Evolutionary conservation across 1,284 basidiomycete species (phyloP).

Genomic region (Apiotrichum domesticum): DNA sequence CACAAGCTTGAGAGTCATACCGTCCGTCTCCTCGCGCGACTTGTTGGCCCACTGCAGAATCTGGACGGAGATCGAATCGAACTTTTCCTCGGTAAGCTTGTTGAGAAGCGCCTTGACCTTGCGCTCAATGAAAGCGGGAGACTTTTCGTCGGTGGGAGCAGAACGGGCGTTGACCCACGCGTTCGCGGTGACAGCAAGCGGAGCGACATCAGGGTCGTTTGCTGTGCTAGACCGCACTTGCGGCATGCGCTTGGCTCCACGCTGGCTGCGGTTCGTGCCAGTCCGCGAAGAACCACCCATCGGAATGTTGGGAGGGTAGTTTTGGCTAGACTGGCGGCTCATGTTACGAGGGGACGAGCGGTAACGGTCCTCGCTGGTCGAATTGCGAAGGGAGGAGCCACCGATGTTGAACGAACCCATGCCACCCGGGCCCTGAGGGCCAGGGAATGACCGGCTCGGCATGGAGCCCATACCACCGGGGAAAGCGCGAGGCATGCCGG

Average conservation of each 20-base stretch:
- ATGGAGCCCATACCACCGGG: conserved; percentile 21
- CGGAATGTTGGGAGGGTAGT: conserved; percentile 34
- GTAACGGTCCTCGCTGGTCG: conserved; percentile 69
- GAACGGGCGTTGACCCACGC: conserved; percentile 61
- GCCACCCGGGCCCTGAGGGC: background rate
- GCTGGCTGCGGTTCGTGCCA: conserved; percentile 31
- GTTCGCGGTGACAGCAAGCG: conserved; percentile 70
- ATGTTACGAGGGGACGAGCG: conserved; percentile 47
- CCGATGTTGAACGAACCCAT: conserved; percentile 59
- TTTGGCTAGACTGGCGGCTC: conserved; percentile 69
- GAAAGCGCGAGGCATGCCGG: conserved; percentile 9
- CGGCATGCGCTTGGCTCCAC: conserved; percentile 37
- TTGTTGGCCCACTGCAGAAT: conserved; percentile 93
- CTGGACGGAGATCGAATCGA: conserved; percentile 88
- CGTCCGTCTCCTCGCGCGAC: conserved; percentile 85
- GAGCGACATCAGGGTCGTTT: conserved; percentile 56
- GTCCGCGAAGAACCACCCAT: conserved; percentile 27
- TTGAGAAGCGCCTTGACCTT: conserved; percentile 92
- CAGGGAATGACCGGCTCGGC: background rate
- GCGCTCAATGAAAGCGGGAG: conserved; percentile 77
- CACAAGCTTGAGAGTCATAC: conserved; percentile 87
- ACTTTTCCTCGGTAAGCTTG: conserved; percentile 95
- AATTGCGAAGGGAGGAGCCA: conserved; percentile 40
- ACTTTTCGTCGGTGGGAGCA: conserved; percentile 56
- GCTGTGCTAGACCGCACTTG: conserved; percentile 27